phyloP scores from a whole-genome alignment of 2,329 filamentous ascomycete species.

The Fusarium sulawesiense region DNA sequence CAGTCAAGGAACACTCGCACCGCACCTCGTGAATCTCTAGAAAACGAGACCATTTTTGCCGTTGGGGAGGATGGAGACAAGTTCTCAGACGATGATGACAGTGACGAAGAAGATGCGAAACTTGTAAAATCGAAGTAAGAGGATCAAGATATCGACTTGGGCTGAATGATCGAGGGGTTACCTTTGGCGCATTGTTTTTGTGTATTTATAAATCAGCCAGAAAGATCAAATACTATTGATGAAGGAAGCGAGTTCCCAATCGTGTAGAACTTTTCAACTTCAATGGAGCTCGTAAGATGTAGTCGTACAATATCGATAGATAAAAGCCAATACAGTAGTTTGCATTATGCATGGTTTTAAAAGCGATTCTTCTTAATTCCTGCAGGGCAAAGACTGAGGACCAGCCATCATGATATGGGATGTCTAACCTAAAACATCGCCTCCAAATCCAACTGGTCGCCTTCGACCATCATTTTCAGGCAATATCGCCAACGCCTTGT shows the following conservation, averaged over 20 bases:
- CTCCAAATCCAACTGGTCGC: conserved; percentile 91
- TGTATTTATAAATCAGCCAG: conserved; percentile 36
- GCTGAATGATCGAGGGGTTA: conserved; percentile 4
- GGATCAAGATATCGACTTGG: conserved; percentile 1
- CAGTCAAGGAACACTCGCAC: conserved; percentile 41
- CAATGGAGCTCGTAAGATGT: conserved; percentile 4
- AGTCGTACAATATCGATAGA: conserved; percentile 4
- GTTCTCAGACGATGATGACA: conserved; percentile 82
- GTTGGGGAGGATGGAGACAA: conserved; percentile 87
- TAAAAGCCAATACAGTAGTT: conserved; percentile 16
- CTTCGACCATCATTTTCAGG: conserved; percentile 81
- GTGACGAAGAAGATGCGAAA: conserved; percentile 64
- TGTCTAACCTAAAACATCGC: conserved; percentile 60
- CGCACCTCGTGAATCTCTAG: conserved; percentile 68
- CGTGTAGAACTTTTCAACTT: not conserved
- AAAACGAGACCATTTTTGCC: conserved; percentile 96
- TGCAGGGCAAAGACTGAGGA: not conserved
- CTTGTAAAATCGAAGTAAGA: conserved; percentile 61
- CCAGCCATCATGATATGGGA: not conserved
- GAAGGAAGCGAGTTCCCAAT: conserved; percentile 34
- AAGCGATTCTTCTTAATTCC: not conserved
- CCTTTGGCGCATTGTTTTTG: conserved; percentile 27
- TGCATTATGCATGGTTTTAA: conserved; percentile 28
- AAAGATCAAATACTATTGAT: conserved; percentile 31
- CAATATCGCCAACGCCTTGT: conserved; percentile 91